Evolutionary conservation across 2,329 filamentous ascomycete genomes (phyloP), one percentile per base, ranked within the genome.

Genomic region (Colletotrichum costaricense): DNA sequence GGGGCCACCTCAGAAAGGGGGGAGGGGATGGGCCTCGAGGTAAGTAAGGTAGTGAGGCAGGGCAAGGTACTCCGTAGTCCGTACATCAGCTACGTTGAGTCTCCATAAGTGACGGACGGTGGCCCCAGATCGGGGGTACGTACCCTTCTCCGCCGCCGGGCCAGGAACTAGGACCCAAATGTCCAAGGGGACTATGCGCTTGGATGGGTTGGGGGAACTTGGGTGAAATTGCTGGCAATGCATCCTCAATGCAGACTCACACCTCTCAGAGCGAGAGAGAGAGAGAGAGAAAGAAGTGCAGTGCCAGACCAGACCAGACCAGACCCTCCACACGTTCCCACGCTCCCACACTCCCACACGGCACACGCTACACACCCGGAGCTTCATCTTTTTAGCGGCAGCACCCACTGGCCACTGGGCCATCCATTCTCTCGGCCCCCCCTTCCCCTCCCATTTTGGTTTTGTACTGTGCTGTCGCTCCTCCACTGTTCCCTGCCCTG

Each of bases 141-240:
- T 72, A 63, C 35, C 58, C 49, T 28, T 28, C 28, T 38, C 28
- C 16, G 24, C 16, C 35, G 56, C 55, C 26, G 63, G 49, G 35
- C 63, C 35, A 72, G 60, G 70, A 70, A 70, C 67, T 65, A 24
- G 56, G 66, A 56, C 67, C 33, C 55, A 65, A 64, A 33, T 26
- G 28, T 54, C 38, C 63, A 65, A 65, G 60, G 60, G 60, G 56
- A 19, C 57, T 35, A 63, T 72, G 72, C 63, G 72, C 72, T 68
- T 74, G 72, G 72, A 68, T 74, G 71, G 71, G 71, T 72, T 64
- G 62, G 62, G 62, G 52, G 62, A 64, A 49, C 42, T 49, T 67
- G 72, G 72, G 68, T 68, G 72, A 74, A 72, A 74, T 74, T 74
- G 69, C 62, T 59, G 38, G 71, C 38, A 73, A 73, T 73, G 71